A percentile compares a stretch with the other conserved stretches of the same genome.
These are phyloP conservation scores for Akanthomyces lecanii DNA, from an alignment of 2,329 filamentous ascomycete species.

Conservation along the genomic window DNA sequence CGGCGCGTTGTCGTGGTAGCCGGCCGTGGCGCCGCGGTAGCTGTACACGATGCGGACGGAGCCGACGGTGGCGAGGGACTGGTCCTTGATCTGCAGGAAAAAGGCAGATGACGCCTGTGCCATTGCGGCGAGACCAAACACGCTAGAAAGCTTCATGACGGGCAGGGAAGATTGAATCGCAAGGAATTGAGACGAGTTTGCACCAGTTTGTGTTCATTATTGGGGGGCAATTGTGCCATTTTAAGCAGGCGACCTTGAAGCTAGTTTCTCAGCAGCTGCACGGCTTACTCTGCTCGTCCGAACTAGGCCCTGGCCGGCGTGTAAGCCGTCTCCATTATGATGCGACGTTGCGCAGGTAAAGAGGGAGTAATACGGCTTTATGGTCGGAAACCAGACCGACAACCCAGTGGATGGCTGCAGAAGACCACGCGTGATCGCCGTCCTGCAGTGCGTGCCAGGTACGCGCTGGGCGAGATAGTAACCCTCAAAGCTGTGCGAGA, in stretches of 20 bases:
- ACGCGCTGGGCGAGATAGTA: not conserved
- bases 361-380: not conserved
- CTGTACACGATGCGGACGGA: conserved; percentile 13
- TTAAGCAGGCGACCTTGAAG: not conserved
- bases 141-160: conserved; percentile 4
- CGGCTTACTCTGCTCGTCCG: conserved; percentile 10
- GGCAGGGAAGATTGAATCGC: not conserved
- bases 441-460: not conserved
- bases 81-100: conserved; percentile 16
- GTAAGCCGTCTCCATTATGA: conserved; percentile 9
- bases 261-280: not conserved
- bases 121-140: not conserved
- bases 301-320: not conserved
- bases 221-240: not conserved
- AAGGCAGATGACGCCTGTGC: conserved; percentile 9
- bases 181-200: not conserved
- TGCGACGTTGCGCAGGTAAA: conserved; percentile 1
- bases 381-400: not conserved
- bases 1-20: conserved; percentile 6
- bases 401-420: not conserved
- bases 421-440: not conserved
- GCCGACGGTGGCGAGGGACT: conserved; percentile 4
- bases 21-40: conserved; percentile 14
- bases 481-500: not conserved
- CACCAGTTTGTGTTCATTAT: not conserved